Evolutionary conservation across 2,329 filamentous ascomycete genomes (phyloP), one percentile per base, ranked within the genome.

Genomic region (Eutypa lata): DNA sequence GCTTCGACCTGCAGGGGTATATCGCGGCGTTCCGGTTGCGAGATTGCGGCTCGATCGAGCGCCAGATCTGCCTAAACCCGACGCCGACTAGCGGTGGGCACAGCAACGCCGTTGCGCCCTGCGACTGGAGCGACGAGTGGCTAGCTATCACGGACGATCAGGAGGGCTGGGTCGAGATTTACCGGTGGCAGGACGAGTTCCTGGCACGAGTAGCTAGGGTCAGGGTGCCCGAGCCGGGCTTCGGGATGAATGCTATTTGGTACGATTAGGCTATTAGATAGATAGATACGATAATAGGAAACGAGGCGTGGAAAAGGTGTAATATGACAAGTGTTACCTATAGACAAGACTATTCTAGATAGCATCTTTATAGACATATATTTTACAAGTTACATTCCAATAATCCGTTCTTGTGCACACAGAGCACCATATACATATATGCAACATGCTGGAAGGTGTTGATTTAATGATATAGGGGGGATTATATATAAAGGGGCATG

Each of bases 191-290:
- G 59, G 87, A 91, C 53, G 90, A 94, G 76, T 90, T 87, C 61
- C 73, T 96, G 50, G 87, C 84, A 2, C 77, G 90, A 3, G 90
- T 95, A 7, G 90, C 90, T 16, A 79, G 89, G 57, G 76, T 89
- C 57, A 84, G 90, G 61, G 86, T 95, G 37, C 84, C 86, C 6
- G 91, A 95, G 74, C 89, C 89, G n/a, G 91, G 91, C 1, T 96
- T 96, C 68, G 90, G 90, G 2, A 96, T 96, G 91, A 96, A 96
- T 73, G 90, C 90, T n/a, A 91, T 95, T 57, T 96, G 91, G 91
- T 94, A 94, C 70, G 88, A 95, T 72, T 90, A 61, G 51, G 35
- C 13, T 7, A 38, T 38, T 38, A 6, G 35, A 7, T 38, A 31
- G 26, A 31, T 31, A 31, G 26, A 10, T 31, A 31, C 6, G 6